These are phyloP conservation scores for Thalassiosira hispida DNA, from an alignment of 352 stramenopile species.

Conservation along the genomic window DNA sequence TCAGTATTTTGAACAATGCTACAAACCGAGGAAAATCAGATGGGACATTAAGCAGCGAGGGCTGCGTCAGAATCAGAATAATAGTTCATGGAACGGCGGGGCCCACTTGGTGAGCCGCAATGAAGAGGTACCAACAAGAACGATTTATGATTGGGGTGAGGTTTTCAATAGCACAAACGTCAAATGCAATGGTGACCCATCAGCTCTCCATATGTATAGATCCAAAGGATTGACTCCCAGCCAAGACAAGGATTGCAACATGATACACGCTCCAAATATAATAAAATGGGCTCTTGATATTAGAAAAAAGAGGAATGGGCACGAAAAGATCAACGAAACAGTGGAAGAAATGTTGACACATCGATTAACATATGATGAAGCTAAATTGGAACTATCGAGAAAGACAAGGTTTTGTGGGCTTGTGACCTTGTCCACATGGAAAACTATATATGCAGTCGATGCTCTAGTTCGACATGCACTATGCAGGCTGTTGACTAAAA, in stretches of 20 bases:
- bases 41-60: neutral
- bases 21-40: neutral
- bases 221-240: conserved; percentile 3
- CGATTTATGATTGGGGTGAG: conserved; percentile 8
- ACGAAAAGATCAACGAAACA: conserved; percentile 1
- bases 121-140: neutral
- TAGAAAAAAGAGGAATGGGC: neutral
- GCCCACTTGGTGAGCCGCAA: neutral
- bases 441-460: conserved; percentile 9
- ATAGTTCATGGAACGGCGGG: neutral
- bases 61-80: neutral
- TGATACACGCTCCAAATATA: conserved; percentile 8
- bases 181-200: neutral
- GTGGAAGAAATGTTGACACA: conserved; percentile 21
- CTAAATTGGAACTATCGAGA: neutral
- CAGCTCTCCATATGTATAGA: neutral
- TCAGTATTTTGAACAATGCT: neutral
- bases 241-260: conserved; percentile 2
- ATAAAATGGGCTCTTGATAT: neutral
- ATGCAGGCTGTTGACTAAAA: conserved; percentile 26
- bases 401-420: conserved; percentile 11
- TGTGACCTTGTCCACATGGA: conserved; percentile 1
- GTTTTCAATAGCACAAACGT: conserved; percentile 1
- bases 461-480: conserved; percentile 31
- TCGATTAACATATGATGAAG: conserved; percentile 1